Percentiles rank a stretch among this genome's conserved stretches.
phyloP scores from a whole-genome alignment of 768 basidiomycete genomes.

The Mycena maculata region DNA sequence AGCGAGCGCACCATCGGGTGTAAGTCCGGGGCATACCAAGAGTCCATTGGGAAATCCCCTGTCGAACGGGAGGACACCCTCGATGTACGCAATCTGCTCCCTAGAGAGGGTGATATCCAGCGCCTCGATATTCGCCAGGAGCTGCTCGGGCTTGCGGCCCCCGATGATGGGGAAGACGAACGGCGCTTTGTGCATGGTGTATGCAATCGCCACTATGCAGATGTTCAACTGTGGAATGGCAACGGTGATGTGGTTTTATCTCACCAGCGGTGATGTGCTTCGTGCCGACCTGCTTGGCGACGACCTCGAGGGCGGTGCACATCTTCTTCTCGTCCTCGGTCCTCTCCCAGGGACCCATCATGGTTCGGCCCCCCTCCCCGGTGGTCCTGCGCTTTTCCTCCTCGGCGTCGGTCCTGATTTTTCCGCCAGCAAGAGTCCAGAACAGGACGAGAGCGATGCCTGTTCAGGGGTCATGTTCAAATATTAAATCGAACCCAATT shows the following conservation, averaged over 20 bases:
- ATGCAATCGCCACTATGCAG: constrained; percentile 19
- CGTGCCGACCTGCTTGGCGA: constrained; percentile 53
- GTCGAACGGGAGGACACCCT: constrained; percentile 49
- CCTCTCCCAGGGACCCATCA: constrained; percentile 46
- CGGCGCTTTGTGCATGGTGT: constrained; percentile 54
- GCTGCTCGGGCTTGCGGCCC: constrained; percentile 54
- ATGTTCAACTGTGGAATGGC: constrained; percentile 38
- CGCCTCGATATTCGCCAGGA: constrained; percentile 53
- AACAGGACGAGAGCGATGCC: constrained; percentile 53
- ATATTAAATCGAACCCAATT: too few relatives aligned
- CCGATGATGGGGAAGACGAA: constrained; percentile 56
- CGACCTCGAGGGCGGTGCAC: constrained; percentile 49
- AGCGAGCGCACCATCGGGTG: too few relatives aligned
- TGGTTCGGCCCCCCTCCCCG: constrained; percentile 53
- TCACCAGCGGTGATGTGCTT: constrained; percentile 40
- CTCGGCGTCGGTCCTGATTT: constrained; percentile 41
- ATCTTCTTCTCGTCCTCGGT: constrained; percentile 46
- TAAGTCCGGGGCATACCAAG: neutral
- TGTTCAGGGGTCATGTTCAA: neutral
- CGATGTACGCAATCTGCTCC: constrained; percentile 51
- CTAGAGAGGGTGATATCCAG: constrained; percentile 49
- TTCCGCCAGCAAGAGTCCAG: constrained; percentile 45
- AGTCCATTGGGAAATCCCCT: constrained; percentile 35
- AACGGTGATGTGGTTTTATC: neutral
- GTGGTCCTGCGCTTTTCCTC: constrained; percentile 43